Evolutionary conservation across 192 early-diverging fungal species (phyloP).

Genomic region (Coemansia sp.): DNA sequence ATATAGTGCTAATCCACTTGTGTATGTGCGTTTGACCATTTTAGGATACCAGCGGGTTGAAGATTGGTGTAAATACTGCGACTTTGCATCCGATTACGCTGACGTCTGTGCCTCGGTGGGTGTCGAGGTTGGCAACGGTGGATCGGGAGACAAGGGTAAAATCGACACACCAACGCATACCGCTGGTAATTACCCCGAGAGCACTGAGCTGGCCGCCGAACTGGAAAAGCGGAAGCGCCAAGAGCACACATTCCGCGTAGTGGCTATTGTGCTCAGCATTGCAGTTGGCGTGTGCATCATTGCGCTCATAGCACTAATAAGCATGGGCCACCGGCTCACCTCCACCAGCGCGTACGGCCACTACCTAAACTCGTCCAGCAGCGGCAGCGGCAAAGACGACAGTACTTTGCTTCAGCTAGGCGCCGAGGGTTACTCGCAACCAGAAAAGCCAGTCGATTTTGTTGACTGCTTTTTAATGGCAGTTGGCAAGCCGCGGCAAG

Average conservation of each 20-base stretch:
- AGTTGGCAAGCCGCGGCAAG: constrained; percentile 46
- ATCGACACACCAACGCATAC: constrained; percentile 3
- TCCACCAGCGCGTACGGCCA: not conserved
- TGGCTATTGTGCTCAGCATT: constrained; percentile 41
- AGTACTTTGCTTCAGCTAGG: constrained; percentile 21
- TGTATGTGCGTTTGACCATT: not conserved
- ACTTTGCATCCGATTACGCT: constrained; percentile 29
- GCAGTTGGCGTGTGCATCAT: constrained; percentile 35
- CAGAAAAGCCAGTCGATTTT: constrained; percentile 29
- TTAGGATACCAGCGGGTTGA: constrained; percentile 52
- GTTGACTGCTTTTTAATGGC: constrained; percentile 45
- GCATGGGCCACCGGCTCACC: constrained; percentile 14
- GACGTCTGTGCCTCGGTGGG: constrained; percentile 43
- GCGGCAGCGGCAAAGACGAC: constrained; percentile 22
- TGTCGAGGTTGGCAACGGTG: constrained; percentile 7
- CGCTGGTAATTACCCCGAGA: not conserved
- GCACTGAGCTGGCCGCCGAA: constrained; percentile 11
- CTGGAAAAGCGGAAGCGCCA: constrained; percentile 34
- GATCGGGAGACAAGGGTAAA: constrained; percentile 1
- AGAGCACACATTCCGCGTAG: constrained; percentile 39
- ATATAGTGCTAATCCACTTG: constrained; percentile 9
- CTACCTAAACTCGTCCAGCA: not conserved
- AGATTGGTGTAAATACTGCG: constrained; percentile 55
- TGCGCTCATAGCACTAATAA: constrained; percentile 19
- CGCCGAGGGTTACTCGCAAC: not conserved